Evolutionary conservation across 129 eudicot species (phyloP).

Genomic region (Silybum marianum): DNA sequence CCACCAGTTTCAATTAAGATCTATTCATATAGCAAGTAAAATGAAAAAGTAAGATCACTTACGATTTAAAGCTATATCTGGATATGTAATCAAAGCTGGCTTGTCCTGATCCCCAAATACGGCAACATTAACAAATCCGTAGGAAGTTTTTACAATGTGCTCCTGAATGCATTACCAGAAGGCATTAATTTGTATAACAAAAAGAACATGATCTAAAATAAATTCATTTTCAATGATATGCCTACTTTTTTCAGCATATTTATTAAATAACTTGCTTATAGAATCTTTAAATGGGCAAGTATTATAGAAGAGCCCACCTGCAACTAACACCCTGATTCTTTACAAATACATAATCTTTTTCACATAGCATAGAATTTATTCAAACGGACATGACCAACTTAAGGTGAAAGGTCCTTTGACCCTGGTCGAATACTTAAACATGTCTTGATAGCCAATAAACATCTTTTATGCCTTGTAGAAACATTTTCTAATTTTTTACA

Average conservation of each 20-base stretch:
- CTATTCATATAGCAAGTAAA: background rate
- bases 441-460: background rate
- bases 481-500: background rate
- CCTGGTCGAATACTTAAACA: background rate
- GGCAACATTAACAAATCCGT: conserved; percentile 74
- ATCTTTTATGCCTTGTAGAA: background rate
- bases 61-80: conserved; percentile 89
- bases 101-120: conserved; percentile 85
- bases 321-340: background rate
- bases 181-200: conserved; percentile 1
- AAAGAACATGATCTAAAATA: background rate
- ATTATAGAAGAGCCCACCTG: conserved; percentile 7
- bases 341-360: conserved; percentile 12
- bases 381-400: conserved; percentile 12
- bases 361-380: background rate
- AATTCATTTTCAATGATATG: background rate
- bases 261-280: conserved; percentile 3
- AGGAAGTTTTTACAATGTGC: conserved; percentile 69
- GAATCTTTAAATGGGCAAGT: background rate
- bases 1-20: background rate
- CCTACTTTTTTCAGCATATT: background rate
- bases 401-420: conserved; percentile 14
- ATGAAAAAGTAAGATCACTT: conserved; percentile 34
- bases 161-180: conserved; percentile 57
- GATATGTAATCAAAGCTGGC: conserved; percentile 90